phyloP scores from a whole-genome alignment of 306 rosid species.

The Cucumis hystrix region DNA sequence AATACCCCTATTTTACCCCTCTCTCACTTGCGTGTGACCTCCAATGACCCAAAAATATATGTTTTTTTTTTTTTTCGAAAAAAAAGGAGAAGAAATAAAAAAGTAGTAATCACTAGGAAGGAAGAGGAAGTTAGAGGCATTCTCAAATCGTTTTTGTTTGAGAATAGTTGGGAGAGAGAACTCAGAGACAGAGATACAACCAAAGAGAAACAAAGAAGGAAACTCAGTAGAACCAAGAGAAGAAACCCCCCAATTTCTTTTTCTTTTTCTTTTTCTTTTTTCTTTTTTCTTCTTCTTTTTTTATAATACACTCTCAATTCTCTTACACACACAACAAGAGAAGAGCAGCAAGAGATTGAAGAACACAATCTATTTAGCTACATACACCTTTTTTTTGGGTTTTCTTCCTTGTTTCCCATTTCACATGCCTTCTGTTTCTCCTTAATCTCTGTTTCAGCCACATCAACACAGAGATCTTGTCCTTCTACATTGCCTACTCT shows the following conservation, averaged over 20 bases:
- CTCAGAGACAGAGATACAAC: not conserved
- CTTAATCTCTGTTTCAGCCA: slow-evolving; percentile 1
- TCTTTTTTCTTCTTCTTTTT: too few relatives aligned
- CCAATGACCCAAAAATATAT: not conserved
- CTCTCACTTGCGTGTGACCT: not conserved
- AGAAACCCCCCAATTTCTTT: not conserved
- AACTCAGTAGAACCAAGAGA: slow-evolving; percentile 4
- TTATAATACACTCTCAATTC: not conserved
- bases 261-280: too few relatives aligned
- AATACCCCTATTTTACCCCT: not conserved
- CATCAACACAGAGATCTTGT: slow-evolving; percentile 25
- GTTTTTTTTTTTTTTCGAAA: not conserved
- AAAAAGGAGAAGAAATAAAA: not conserved
- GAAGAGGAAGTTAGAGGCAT: not conserved
- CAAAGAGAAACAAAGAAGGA: slow-evolving; percentile 3
- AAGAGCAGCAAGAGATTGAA: not conserved
- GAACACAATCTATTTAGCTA: not conserved
- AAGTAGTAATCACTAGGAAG: not conserved
- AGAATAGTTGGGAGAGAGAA: not conserved
- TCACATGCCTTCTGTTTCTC: not conserved
- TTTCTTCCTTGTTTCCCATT: not conserved
- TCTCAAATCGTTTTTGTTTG: slow-evolving; percentile 1
- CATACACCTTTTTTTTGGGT: not conserved
- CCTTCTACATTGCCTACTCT: slow-evolving; percentile 40
- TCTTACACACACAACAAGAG: not conserved